Evolutionary conservation across 2,329 filamentous ascomycete genomes (phyloP), one percentile per base, ranked within the genome.

Genomic region (Akanthomyces muscarius): DNA sequence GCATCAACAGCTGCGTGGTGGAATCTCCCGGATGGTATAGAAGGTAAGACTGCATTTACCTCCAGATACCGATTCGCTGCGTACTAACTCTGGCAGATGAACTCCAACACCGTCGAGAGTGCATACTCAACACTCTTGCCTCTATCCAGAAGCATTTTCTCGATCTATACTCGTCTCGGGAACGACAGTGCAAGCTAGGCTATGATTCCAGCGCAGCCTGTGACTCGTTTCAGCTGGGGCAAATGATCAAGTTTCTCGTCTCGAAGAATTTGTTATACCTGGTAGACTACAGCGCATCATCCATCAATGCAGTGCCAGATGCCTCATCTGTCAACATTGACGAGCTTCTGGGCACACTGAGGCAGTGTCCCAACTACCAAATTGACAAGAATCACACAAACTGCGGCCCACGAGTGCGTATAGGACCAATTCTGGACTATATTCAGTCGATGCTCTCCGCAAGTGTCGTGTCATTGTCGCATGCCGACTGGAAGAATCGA

Each of bases 151-250:
- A 79, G 0, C 86, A 92, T 71, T 92, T 91, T 63, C 76, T 92
- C 3, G 71, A 73, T 7, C 76, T 89, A 0, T 92, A 92, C 72
- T 84, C 85, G 1, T 89, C 88, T 11, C 84, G 86, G n/a, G 81
- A 76, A 38, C 75, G 78, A 8, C 89, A 92, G 71, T 92, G 90
- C 73, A 86, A 86, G 68, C 81, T 91, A 0, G 89, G 89, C 59
- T 92, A 92, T 73, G 89, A 91, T 69, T 87, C 86, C 2, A 89
- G 86, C 65, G 75, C 83, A 2, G 85, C 89, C 48, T 92, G 90
- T 72, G 90, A 93, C 75, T 87, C 86, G 2, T 93, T 89, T 70
- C 90, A 93, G 74, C 82, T 93, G 1, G 90, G 89, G 25, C 89
- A 92, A 74, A 90, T 90, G 81, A 75, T 91, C 66, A 86, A 86